phyloP scores from a whole-genome alignment of 148 eudicot species.

The Cornus controversa region DNA sequence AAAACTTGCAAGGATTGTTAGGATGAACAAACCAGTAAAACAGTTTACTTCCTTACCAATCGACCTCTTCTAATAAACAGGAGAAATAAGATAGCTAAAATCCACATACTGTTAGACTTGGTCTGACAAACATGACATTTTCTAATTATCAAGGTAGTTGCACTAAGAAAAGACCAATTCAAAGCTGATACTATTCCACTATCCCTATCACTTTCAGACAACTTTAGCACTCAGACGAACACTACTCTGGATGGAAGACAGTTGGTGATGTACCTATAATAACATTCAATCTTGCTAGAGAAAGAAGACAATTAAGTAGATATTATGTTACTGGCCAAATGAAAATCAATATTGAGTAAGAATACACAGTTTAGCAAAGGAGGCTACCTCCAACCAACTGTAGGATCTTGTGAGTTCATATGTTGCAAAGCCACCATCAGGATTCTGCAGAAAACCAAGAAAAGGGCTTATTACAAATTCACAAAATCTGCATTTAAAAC shows the following conservation, averaged over 20 bases:
- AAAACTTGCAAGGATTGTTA: neutral
- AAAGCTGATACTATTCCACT: neutral
- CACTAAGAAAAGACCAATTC: neutral
- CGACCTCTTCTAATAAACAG: neutral
- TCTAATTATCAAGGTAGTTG: neutral
- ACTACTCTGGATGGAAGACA: neutral
- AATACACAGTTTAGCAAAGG: conserved; percentile 6
- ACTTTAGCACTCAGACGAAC: neutral
- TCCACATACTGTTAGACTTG: neutral
- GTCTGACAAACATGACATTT: neutral
- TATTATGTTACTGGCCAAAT: neutral
- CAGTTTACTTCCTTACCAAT: neutral
- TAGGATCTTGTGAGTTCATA: conserved; percentile 98
- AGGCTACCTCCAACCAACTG: conserved; percentile 87
- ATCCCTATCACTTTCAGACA: neutral
- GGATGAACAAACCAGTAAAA: neutral
- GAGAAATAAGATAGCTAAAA: neutral
- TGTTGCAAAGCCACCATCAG: conserved; percentile 85
- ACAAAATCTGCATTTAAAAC: neutral
- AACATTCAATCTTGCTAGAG: neutral
- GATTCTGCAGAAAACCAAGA: conserved; percentile 51
- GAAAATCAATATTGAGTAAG: neutral
- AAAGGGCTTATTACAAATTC: neutral
- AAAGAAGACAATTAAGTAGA: neutral
- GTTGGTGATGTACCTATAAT: neutral